phyloP scores from a whole-genome alignment of 768 basidiomycete species.

The Auricularia sp. region DNA sequence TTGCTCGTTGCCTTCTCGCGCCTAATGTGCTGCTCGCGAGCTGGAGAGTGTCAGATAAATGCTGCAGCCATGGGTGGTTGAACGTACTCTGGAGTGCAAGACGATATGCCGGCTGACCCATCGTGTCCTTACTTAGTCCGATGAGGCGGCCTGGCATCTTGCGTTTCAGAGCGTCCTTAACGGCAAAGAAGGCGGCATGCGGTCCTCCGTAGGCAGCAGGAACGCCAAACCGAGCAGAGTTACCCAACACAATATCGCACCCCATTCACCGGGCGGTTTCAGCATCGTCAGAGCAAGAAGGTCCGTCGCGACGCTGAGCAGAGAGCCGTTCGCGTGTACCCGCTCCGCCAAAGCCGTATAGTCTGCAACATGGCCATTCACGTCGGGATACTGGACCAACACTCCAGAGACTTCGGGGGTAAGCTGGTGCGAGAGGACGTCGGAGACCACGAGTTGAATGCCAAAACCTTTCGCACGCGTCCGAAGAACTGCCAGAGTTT shows the following conservation, averaged over 20 bases:
- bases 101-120: slow-evolving; percentile 83
- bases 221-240: slow-evolving; percentile 94
- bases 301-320: slow-evolving; percentile 85
- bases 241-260: slow-evolving; percentile 90
- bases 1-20: slow-evolving; percentile 98
- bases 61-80: not conserved
- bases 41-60: slow-evolving; percentile 28
- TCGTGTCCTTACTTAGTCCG: slow-evolving; percentile 76
- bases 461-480: slow-evolving; percentile 93
- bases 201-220: slow-evolving; percentile 96
- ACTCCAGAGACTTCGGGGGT: slow-evolving; percentile 69
- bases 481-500: slow-evolving; percentile 80
- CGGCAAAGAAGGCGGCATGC: slow-evolving; percentile 95
- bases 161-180: slow-evolving; percentile 82
- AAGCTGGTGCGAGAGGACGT: slow-evolving; percentile 46
- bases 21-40: slow-evolving; percentile 93
- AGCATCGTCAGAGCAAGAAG: slow-evolving; percentile 86
- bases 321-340: slow-evolving; percentile 65
- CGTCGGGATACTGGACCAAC: slow-evolving; percentile 89
- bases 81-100: slow-evolving; percentile 80
- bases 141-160: slow-evolving; percentile 99
- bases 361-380: slow-evolving; percentile 74
- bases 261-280: slow-evolving; percentile 97
- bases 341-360: slow-evolving; percentile 54
- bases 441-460: slow-evolving; percentile 67